Base-by-base conservation (phyloP, 768 basidiomycete species). In the Tricholoma terreum region DNA sequence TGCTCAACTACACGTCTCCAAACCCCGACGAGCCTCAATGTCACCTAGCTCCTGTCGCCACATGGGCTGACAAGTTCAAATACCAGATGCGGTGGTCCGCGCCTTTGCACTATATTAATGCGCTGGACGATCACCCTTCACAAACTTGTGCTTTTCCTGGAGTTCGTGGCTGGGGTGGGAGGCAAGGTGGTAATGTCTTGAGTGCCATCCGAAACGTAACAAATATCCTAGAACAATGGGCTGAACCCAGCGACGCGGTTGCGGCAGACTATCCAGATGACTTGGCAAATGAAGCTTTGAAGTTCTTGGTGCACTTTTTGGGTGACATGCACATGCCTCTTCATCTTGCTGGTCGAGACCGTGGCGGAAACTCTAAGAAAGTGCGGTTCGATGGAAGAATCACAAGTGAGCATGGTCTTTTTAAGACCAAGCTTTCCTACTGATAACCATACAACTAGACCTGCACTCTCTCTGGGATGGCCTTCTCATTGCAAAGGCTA, bases 301-400 rank as follows among this genome's bases (percentile, higher is more conserved):
- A 91, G 70, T 99, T 97, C 76, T 76, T 99, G 31, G 82, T 95
- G 30, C 97, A 99, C 71, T 98, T 93, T 64, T 54, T 97, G 10
- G 94, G 96, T 0, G 96, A 98, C 69, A 78, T 96, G 79, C 96
- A 97, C 65, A 86, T 89, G 81, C 96, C 96, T 4, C 75, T 99
- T 54, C 96, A 99, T 70, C 80, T 99, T 35, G 90, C 90, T 0
- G 92, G 92, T 2, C 78, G 94, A 15, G 85, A 94, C 63, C 80
- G 90, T 30, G 96, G 96, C 4, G 96, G 95, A 1, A 98, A 98
- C 66, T 81, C 82, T 6, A 81, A 80, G 60, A 85, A 85, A 63
- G 91, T 94, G 24, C 65, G 74, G 11, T 97, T 90, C 67, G 89
- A 87, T 57, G 84, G 83, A 0, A 77, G 88, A 27, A 71, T 77